A percentile compares a stretch with the other conserved stretches of the same genome.
These are phyloP conservation scores for Gossypium armourianum DNA, from an alignment of 441 rosid species.

Conservation along the genomic window DNA sequence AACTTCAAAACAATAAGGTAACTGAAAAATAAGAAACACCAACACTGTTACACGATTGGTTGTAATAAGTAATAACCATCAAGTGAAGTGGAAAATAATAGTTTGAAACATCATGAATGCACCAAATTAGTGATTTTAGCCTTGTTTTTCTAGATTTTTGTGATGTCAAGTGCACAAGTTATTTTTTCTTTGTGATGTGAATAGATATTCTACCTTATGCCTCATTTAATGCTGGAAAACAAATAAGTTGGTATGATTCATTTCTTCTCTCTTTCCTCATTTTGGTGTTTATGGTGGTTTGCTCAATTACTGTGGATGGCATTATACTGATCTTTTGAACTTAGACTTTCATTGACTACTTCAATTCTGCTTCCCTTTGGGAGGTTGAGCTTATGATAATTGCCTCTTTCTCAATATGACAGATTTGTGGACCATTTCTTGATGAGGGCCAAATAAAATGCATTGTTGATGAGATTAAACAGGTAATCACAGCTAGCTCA, in stretches of 20 bases:
- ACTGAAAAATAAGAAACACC: background rate
- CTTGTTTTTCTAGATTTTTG: background rate
- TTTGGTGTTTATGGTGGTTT: slow-evolving; percentile 1
- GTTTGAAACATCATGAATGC: background rate
- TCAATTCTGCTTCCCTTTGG: background rate
- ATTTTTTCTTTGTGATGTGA: background rate
- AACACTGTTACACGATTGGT: background rate
- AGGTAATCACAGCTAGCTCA: slow-evolving; percentile 45
- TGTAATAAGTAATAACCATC: background rate
- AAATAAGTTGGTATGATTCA: background rate
- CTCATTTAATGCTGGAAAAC: background rate
- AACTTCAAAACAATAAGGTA: background rate
- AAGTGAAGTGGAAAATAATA: background rate
- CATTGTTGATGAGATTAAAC: slow-evolving; percentile 45
- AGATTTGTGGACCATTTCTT: slow-evolving; percentile 43
- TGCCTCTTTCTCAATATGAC: slow-evolving; percentile 15
- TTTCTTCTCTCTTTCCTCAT: background rate
- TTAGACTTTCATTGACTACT: background rate
- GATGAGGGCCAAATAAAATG: slow-evolving; percentile 47
- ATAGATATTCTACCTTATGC: background rate
- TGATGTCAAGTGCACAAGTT: background rate
- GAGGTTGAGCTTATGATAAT: slow-evolving; percentile 6
- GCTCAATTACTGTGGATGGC: background rate
- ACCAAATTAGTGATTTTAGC: background rate
- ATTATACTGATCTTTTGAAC: background rate